A percentile compares a stretch with the other conserved stretches of the same genome.
These are phyloP conservation scores for Geotrichum australiense DNA, from an alignment of 1,139 yeast genomes.

Conservation along the genomic window DNA sequence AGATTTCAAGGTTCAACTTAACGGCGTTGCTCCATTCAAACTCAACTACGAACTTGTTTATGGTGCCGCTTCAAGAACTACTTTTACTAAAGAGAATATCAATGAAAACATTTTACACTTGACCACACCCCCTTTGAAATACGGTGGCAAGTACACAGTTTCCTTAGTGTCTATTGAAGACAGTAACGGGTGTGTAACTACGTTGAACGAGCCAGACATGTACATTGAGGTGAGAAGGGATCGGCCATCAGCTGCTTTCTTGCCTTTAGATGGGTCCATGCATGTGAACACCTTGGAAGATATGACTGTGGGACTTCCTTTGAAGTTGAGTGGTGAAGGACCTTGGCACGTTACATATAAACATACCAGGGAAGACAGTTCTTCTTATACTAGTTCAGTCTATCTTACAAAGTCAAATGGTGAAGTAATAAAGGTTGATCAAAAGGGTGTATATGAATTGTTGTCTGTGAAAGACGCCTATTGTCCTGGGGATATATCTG, in stretches of 20 bases:
- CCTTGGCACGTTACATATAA: constrained; percentile 43
- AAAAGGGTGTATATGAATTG: constrained; percentile 60
- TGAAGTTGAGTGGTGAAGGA: constrained; percentile 47
- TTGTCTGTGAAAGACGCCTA: constrained; percentile 54
- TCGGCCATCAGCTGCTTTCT: constrained; percentile 51
- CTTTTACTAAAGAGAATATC: constrained; percentile 42
- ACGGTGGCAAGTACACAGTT: constrained; percentile 67
- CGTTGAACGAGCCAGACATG: constrained; percentile 53
- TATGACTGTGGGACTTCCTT: constrained; percentile 49
- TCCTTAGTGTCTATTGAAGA: constrained; percentile 62
- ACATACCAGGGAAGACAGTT: constrained; percentile 19
- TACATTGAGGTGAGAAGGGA: constrained; percentile 58
- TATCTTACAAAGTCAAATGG: constrained; percentile 24
- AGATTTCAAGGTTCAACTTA: constrained; percentile 50
- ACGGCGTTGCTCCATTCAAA: constrained; percentile 74
- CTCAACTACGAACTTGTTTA: constrained; percentile 62
- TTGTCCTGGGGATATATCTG: constrained; percentile 55
- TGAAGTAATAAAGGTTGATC: constrained; percentile 38
- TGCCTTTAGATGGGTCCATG: constrained; percentile 34
- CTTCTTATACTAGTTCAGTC: constrained; percentile 3
- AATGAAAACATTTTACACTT: constrained; percentile 38
- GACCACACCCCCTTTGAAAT: constrained; percentile 45
- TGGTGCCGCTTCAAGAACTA: constrained; percentile 41
- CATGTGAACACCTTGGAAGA: constrained; percentile 44
- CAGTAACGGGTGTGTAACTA: constrained; percentile 65